Evolutionary conservation across 805 yeast genomes (phyloP).

Genomic region (Candida andamanensis): DNA sequence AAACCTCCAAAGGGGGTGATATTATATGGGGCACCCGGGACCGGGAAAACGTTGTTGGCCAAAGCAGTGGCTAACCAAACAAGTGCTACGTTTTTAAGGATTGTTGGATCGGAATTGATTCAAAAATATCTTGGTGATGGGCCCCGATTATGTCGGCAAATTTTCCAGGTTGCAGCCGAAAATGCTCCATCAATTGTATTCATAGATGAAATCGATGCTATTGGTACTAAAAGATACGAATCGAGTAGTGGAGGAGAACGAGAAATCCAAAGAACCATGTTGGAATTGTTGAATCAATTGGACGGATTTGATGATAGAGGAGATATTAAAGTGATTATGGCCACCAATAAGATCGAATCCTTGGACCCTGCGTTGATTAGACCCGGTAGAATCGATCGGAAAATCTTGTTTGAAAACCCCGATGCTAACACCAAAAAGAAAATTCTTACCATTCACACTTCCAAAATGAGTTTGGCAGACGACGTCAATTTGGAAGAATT

Average conservation of each 20-base stretch:
- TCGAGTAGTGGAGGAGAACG: constrained; percentile 97
- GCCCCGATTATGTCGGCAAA: constrained; percentile 88
- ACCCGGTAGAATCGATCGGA: constrained; percentile 96
- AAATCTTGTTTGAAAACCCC: constrained; percentile 93
- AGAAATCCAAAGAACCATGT: constrained; percentile 96
- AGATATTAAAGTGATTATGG: constrained; percentile 97
- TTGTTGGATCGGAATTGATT: constrained; percentile 94
- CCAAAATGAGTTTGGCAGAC: constrained; percentile 83
- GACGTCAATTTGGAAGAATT: constrained; percentile 88
- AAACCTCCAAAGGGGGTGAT: constrained; percentile 98
- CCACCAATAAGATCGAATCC: constrained; percentile 90
- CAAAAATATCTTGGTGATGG: constrained; percentile 98
- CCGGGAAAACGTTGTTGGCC: constrained; percentile 92
- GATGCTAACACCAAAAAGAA: constrained; percentile 89
- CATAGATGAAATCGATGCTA: constrained; percentile 98
- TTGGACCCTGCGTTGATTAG: constrained; percentile 94
- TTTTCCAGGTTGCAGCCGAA: constrained; percentile 94
- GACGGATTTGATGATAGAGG: constrained; percentile 98
- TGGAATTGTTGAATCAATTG: constrained; percentile 88
- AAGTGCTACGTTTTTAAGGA: constrained; percentile 89
- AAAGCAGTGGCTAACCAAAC: constrained; percentile 99
- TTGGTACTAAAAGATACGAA: constrained; percentile 97
- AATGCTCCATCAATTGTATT: constrained; percentile 98
- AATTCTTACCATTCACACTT: constrained; percentile 86
- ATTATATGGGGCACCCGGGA: constrained; percentile 96